A percentile compares a stretch with the other conserved stretches of the same genome.
Conservation (phyloP, 2,329 filamentous ascomycete species). For the Phialocephala subalpina region DNA sequence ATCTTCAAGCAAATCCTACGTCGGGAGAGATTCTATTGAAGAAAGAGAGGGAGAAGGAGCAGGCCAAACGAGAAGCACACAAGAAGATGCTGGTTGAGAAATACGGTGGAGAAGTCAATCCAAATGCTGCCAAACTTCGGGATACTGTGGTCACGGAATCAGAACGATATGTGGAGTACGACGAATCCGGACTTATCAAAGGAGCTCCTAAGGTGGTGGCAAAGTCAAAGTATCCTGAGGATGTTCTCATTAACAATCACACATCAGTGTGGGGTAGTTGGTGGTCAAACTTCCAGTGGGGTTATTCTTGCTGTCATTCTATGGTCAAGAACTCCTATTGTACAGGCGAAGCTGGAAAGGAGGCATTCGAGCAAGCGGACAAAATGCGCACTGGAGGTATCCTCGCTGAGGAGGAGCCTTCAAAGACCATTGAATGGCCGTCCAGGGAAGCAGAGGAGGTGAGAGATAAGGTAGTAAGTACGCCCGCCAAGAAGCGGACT, state of each 20-base stretch:
- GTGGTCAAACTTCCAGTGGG: conserved; percentile 97
- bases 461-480: conserved; percentile 42
- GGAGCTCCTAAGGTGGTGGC: conserved; percentile 79
- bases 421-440: conserved; percentile 37
- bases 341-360: conserved; percentile 87
- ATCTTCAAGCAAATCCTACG: conserved; percentile 96
- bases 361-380: conserved; percentile 81
- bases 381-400: conserved; percentile 57
- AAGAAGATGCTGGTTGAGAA: conserved; percentile 79
- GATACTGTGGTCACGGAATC: conserved; percentile 78
- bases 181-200: conserved; percentile 88
- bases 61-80: conserved; percentile 71
- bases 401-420: conserved; percentile 44
- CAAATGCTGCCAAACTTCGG: conserved; percentile 67
- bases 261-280: conserved; percentile 94
- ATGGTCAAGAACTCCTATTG: conserved; percentile 97
- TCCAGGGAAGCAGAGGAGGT: conserved; percentile 38
- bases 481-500: conserved; percentile 71
- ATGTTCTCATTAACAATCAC: conserved; percentile 90
- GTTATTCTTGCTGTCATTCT: conserved; percentile 94
- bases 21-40: conserved; percentile 86
- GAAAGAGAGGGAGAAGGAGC: conserved; percentile 78
- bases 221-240: conserved; percentile 92
- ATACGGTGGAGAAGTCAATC: conserved; percentile 76
- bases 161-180: conserved; percentile 92